These are phyloP conservation scores for Epichloe sp. DNA, from an alignment of 2,329 filamentous ascomycete species.

Conservation along the genomic window DNA sequence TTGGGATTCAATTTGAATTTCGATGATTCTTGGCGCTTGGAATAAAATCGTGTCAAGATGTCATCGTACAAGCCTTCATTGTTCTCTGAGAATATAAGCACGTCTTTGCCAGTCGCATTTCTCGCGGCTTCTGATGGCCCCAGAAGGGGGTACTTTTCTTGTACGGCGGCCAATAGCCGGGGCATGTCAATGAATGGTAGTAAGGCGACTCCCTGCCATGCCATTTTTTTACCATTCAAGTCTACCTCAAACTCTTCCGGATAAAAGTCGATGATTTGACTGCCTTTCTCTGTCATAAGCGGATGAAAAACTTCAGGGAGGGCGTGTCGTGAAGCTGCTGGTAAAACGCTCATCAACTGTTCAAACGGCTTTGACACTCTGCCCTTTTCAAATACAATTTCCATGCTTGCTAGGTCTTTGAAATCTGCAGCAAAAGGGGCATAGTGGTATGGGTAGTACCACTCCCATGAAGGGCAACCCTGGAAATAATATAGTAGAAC, in stretches of 20 bases:
- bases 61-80: constrained; percentile 74
- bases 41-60: constrained; percentile 75
- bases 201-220: constrained; percentile 90
- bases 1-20: constrained; percentile 63
- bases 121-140: constrained; percentile 63
- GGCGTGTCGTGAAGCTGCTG: constrained; percentile 82
- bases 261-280: constrained; percentile 94
- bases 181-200: constrained; percentile 94
- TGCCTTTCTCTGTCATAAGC: constrained; percentile 78
- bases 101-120: constrained; percentile 69
- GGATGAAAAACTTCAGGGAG: constrained; percentile 80
- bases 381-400: constrained; percentile 72
- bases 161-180: constrained; percentile 69
- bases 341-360: constrained; percentile 95
- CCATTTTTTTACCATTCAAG: constrained; percentile 95
- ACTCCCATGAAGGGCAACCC: constrained; percentile 95
- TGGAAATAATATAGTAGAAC: constrained; percentile 96
- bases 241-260: constrained; percentile 89
- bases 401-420: constrained; percentile 64
- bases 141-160: constrained; percentile 67
- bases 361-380: constrained; percentile 84
- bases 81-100: constrained; percentile 70
- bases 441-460: constrained; percentile 98
- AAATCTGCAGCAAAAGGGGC: constrained; percentile 96
- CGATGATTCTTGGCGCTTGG: constrained; percentile 61